A percentile compares a stretch with the other conserved stretches of the same genome.
Evolutionary conservation across 768 basidiomycete genomes (phyloP).

Genomic region (Phanerodontia chrysosporium): DNA sequence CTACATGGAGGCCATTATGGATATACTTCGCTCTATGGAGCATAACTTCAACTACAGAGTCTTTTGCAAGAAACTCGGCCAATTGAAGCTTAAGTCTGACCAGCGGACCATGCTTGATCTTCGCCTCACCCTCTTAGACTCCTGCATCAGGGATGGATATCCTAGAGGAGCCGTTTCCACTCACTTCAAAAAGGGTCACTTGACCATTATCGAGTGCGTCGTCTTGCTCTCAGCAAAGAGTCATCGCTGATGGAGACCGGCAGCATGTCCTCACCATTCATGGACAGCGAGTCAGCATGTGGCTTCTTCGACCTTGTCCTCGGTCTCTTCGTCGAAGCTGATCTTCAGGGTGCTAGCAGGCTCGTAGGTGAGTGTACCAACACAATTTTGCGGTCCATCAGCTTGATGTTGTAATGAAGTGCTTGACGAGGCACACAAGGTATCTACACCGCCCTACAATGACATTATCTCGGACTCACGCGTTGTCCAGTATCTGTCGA

Average conservation of each 20-base stretch:
- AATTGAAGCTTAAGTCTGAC: constrained; percentile 50
- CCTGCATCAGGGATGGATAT: constrained; percentile 43
- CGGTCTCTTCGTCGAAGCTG: constrained; percentile 58
- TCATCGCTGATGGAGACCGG: not conserved
- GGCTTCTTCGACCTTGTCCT: constrained; percentile 68
- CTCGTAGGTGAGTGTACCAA: constrained; percentile 33
- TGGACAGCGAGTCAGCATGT: constrained; percentile 64
- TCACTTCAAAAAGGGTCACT: constrained; percentile 52
- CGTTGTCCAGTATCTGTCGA: constrained; percentile 51
- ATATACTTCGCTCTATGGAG: constrained; percentile 58
- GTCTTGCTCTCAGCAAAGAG: not conserved
- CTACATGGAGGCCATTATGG: constrained; percentile 55
- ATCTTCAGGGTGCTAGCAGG: constrained; percentile 53
- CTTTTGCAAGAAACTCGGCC: constrained; percentile 45
- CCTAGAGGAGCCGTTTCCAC: constrained; percentile 2
- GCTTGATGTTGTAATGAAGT: constrained; percentile 24
- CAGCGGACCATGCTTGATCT: constrained; percentile 58
- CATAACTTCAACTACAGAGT: constrained; percentile 49
- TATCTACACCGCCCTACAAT: constrained; percentile 19
- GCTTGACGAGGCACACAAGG: constrained; percentile 77
- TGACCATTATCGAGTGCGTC: constrained; percentile 56
- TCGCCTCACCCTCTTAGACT: constrained; percentile 53
- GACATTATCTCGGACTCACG: not conserved
- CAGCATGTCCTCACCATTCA: constrained; percentile 63
- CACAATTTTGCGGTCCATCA: not conserved